Base-by-base conservation (phyloP, 441 rosid species). In the Mallotus japonicus region DNA sequence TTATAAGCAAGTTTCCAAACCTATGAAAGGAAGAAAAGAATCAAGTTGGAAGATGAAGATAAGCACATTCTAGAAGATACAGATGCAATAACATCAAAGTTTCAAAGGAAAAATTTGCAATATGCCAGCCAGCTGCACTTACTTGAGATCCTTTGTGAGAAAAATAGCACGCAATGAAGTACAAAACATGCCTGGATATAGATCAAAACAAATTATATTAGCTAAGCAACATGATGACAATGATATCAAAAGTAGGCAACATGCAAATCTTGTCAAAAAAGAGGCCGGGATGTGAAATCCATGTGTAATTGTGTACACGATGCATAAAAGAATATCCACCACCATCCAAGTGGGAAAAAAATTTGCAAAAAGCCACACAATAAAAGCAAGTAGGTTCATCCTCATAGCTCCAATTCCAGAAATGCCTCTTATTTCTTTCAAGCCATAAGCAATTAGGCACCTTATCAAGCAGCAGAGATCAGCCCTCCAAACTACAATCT, bases 101-200 rank as follows among this genome's bases (percentile, higher is more conserved):
- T 24, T 24, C 28, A 24, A 24, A 24, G 28, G 28, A 53, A 53
- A 34, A 47, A 56, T 12, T 67, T 50, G 58, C 55, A 62, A 53
- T 57, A 76, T 28, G 74, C 40, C 56, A 75, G 63, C 44, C 24
- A 42, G 73, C 78, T 62, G 65, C 64, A 87, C 90, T 90, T 86
- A 89, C 98, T 82, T 95, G 97, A 80, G 93, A 89, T 75, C 90
- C 91, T 83, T 86, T 90, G 73, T 85, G 85, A 67, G 97, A 88
- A 86, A 90, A 92, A 84, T 90, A 93, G 77, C 90, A 81, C 20
- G 86, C 87, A 72, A 88, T 84, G 88, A 95, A 91, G 87, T 85
- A 95, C 83, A 95, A 79, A 78, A 85, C 82, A 73, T 92, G 85
- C 95, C 99, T 95, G 90, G 34, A 82, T 69, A 77, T 74, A 85